Conservation (phyloP, 108 stramenopile genomes). For the Skeletonema costatum region DNA sequence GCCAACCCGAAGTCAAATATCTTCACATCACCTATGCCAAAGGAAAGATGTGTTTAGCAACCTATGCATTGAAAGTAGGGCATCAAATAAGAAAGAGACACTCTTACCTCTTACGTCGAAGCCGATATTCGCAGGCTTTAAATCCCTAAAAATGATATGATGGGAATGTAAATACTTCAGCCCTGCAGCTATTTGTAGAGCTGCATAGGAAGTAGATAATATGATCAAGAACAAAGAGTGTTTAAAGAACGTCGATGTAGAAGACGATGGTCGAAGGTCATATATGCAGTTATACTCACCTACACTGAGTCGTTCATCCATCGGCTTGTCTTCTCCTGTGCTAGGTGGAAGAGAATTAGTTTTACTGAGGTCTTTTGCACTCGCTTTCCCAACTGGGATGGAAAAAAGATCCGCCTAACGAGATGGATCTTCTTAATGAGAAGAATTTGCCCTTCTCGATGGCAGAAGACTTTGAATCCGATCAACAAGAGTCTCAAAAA, state of each 20-base stretch:
- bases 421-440: neutral
- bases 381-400: neutral
- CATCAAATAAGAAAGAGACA: neutral
- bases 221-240: conserved; percentile 13
- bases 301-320: conserved; percentile 24
- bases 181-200: conserved; percentile 38
- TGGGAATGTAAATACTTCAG: conserved; percentile 34
- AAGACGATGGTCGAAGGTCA: neutral
- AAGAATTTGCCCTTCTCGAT: neutral
- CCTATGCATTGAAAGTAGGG: neutral
- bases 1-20: conserved; percentile 68
- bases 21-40: conserved; percentile 36
- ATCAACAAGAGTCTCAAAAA: conserved; percentile 50
- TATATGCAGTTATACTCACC: neutral
- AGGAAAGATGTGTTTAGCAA: neutral
- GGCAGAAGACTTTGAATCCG: conserved; percentile 20
- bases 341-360: neutral
- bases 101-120: conserved; percentile 41
- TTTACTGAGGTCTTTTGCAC: neutral
- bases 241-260: neutral
- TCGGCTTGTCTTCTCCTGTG: neutral
- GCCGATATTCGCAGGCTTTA: conserved; percentile 55
- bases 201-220: neutral
- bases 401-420: neutral
- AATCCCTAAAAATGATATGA: conserved; percentile 47